Evolutionary conservation across 2,329 filamentous ascomycete species (phyloP).

Genomic region (Nemania abortiva): DNA sequence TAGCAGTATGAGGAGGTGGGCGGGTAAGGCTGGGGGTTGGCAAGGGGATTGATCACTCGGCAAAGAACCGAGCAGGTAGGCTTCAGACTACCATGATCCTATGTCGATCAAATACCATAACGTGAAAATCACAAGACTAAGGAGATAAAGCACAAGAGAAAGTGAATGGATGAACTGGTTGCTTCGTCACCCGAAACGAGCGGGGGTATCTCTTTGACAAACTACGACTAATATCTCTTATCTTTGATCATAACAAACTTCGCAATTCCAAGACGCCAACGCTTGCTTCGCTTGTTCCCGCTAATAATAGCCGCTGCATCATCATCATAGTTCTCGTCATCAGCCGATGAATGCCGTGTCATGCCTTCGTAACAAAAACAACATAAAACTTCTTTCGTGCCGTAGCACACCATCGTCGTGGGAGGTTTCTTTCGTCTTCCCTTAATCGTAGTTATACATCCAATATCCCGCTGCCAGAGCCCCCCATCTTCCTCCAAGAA

Average conservation of each 20-base stretch:
- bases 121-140: neutral
- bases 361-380: constrained; percentile 33
- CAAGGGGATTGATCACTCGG: neutral
- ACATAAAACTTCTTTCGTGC: neutral
- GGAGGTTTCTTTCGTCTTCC: neutral
- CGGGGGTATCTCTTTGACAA: constrained; percentile 29
- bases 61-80: neutral
- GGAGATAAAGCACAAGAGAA: neutral
- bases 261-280: constrained; percentile 12
- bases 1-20: neutral
- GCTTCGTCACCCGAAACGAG: constrained; percentile 19
- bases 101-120: neutral
- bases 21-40: neutral
- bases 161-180: neutral
- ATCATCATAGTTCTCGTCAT: constrained; percentile 26
- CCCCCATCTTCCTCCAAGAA: constrained; percentile 8
- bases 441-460: neutral
- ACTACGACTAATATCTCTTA: constrained; percentile 17
- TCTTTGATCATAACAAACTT: constrained; percentile 14
- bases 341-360: constrained; percentile 19
- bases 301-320: constrained; percentile 12
- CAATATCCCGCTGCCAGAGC: constrained; percentile 34
- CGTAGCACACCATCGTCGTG: neutral
- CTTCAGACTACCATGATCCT: neutral
- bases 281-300: constrained; percentile 16